phyloP scores from a whole-genome alignment of 1,284 basidiomycete genomes.

The Mycosarcoma mackinlayi region DNA sequence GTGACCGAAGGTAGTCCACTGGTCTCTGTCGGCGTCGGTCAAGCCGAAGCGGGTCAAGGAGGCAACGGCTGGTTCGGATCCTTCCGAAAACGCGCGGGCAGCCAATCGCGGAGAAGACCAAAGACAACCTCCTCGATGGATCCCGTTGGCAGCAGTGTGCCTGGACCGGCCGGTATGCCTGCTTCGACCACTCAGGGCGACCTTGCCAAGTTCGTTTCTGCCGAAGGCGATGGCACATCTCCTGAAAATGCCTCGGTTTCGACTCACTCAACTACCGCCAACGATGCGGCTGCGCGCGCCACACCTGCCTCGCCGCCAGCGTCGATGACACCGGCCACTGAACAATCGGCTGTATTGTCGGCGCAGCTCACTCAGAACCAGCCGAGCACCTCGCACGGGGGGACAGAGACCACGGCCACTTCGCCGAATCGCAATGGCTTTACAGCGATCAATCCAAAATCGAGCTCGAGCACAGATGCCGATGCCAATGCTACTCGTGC shows the following conservation, averaged over 20 bases:
- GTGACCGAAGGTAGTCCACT: slow-evolving; percentile 31
- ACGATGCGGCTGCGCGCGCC: slow-evolving; percentile 25
- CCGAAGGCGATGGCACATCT: slow-evolving; percentile 11
- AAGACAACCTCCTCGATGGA: slow-evolving; percentile 38
- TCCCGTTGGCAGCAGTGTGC: not conserved
- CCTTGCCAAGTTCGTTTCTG: slow-evolving; percentile 7
- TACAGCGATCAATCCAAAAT: not conserved
- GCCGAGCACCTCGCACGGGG: not conserved
- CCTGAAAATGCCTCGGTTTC: slow-evolving; percentile 39
- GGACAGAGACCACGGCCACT: slow-evolving; percentile 2
- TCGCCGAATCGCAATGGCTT: slow-evolving; percentile 18
- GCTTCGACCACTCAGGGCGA: slow-evolving; percentile 15
- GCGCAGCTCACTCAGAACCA: slow-evolving; percentile 1
- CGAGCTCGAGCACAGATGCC: slow-evolving; percentile 1
- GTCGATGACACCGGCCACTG: slow-evolving; percentile 28
- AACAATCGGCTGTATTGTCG: slow-evolving; percentile 13
- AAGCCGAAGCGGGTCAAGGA: slow-evolving; percentile 15
- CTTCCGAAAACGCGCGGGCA: slow-evolving; percentile 44
- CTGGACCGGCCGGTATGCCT: slow-evolving; percentile 8
- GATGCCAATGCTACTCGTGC: slow-evolving; percentile 7
- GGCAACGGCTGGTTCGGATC: slow-evolving; percentile 51
- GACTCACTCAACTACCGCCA: slow-evolving; percentile 36
- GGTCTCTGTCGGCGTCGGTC: slow-evolving; percentile 10
- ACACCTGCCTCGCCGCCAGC: slow-evolving; percentile 12
- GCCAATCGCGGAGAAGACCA: slow-evolving; percentile 39